Percentiles rank a stretch among this genome's conserved stretches.
Conservation (phyloP, 805 yeast species). For the Scheffersomyces lignosus region DNA sequence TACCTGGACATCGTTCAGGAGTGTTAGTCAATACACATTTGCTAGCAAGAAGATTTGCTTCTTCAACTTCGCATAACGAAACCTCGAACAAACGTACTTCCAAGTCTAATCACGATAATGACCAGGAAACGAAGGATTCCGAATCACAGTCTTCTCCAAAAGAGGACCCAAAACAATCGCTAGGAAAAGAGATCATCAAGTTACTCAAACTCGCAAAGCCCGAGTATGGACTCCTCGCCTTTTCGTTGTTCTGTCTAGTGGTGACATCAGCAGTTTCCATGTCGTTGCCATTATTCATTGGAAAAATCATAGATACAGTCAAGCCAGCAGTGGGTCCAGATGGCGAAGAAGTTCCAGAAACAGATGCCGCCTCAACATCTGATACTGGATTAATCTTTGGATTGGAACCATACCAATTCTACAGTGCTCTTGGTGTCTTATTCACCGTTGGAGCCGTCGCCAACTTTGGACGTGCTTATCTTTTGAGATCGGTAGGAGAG, state of each 20-base stretch:
- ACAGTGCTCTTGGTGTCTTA: slow-evolving; percentile 56
- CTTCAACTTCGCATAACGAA: too few species aligned
- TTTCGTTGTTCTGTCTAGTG: slow-evolving; percentile 65
- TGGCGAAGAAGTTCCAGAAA: not conserved
- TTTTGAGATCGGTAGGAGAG: slow-evolving; percentile 81
- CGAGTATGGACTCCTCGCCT: slow-evolving; percentile 9
- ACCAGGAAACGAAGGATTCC: slow-evolving; percentile 65
- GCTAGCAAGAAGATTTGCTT: too few species aligned
- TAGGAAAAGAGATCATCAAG: slow-evolving; percentile 18
- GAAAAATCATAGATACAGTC: slow-evolving; percentile 79
- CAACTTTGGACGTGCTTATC: slow-evolving; percentile 76
- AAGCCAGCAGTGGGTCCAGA: slow-evolving; percentile 24
- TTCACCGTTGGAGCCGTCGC: slow-evolving; percentile 76
- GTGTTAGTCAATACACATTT: too few species aligned
- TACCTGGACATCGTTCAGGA: too few species aligned
- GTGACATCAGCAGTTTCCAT: slow-evolving; percentile 77
- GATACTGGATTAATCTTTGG: slow-evolving; percentile 43
- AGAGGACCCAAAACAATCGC: too few species aligned
- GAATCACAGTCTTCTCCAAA: too few species aligned
- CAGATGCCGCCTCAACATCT: not conserved
- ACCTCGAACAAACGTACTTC: too few species aligned
- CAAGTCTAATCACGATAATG: slow-evolving; percentile 92
- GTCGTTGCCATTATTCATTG: slow-evolving; percentile 80
- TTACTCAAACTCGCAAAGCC: slow-evolving; percentile 18
- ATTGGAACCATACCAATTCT: slow-evolving; percentile 62